phyloP scores from a whole-genome alignment of 1,284 basidiomycete species.

The Golubevia sp. region DNA sequence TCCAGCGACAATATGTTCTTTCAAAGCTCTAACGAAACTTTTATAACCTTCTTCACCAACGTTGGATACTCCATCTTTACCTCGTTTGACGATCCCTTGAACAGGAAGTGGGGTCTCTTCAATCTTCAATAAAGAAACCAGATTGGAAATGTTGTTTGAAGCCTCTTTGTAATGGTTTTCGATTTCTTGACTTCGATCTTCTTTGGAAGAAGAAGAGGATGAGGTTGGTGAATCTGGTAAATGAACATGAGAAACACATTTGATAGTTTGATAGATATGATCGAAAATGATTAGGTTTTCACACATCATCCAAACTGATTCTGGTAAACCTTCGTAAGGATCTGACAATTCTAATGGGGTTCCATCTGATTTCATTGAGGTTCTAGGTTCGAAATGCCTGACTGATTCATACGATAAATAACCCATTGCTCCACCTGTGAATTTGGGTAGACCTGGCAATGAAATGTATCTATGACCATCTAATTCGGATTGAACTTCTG shows the following conservation, averaged over 20 bases:
- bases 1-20: slow-evolving; percentile 91
- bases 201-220: slow-evolving; percentile 39
- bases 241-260: slow-evolving; percentile 92
- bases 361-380: slow-evolving; percentile 74
- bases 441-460: too few relatives aligned
- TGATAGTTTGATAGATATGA: slow-evolving; percentile 91
- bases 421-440: slow-evolving; percentile 86
- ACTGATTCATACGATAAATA: slow-evolving; percentile 97
- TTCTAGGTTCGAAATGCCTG: slow-evolving; percentile 80
- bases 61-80: slow-evolving; percentile 72
- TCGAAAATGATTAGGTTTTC: slow-evolving; percentile 95
- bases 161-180: slow-evolving; percentile 31
- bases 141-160: slow-evolving; percentile 16
- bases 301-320: slow-evolving; percentile 94
- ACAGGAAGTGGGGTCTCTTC: slow-evolving; percentile 67
- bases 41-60: slow-evolving; percentile 94
- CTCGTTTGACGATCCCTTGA: slow-evolving; percentile 63
- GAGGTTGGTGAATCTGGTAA: slow-evolving; percentile 66
- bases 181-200: slow-evolving; percentile 60
- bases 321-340: slow-evolving; percentile 83
- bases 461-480: too few relatives aligned
- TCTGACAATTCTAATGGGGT: slow-evolving; percentile 67
- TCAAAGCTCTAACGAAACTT: slow-evolving; percentile 84
- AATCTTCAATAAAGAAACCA: slow-evolving; percentile 21
- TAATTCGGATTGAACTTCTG: too few relatives aligned